Base-by-base conservation (phyloP, 2,329 filamentous ascomycete genomes). In the Xylariales sp. region DNA sequence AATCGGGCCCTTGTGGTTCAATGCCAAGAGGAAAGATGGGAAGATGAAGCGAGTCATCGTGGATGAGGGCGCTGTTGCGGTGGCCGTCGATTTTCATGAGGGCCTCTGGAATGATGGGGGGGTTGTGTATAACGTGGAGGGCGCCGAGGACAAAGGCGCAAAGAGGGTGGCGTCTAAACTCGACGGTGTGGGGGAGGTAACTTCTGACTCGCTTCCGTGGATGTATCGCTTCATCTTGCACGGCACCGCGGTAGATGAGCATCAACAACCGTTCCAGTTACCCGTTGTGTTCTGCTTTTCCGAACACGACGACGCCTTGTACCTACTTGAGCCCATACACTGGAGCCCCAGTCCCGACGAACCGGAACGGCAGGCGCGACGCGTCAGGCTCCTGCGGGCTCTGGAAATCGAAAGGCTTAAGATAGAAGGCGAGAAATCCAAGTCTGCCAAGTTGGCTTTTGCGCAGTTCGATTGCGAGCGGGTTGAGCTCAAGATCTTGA, bases 1-100 rank as follows among this genome's bases (percentile, higher is more conserved):
- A 0, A 65, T 91, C 11, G 82, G 81, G 0, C 66, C 78, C 4
- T 59, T 87, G 5, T 94, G 87, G 86, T 83, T 68, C 40, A 53
- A 51, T 32, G 54, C 60, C 54, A 53, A 43, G 9, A 47, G 51
- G 16, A 19, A 24, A 3, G n/a, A 33, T 3, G 51, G 48, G 4
- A 31, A 5, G 20, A 37, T 40, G 7, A 64, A 59, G 48, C 60
- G 70, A 16, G 48, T 71, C 8, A 64, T 74, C 29, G 46, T 76
- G 16, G 31, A 35, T 15, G 39, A 19, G 16, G 21, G 15, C 16
- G 28, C 19, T 11, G 20, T 40, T 15, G 15, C 38, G 1, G 5
- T 14, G 11, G n/a, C n/a, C n/a, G 16, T n/a, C n/a, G 25, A 14
- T 15, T 10, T n/a, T 11, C 14, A 38, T 10, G 15, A 14, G 2